Evolutionary conservation across 1,139 yeast species (phyloP).

Genomic region (Sugiyamaella xylanicola): DNA sequence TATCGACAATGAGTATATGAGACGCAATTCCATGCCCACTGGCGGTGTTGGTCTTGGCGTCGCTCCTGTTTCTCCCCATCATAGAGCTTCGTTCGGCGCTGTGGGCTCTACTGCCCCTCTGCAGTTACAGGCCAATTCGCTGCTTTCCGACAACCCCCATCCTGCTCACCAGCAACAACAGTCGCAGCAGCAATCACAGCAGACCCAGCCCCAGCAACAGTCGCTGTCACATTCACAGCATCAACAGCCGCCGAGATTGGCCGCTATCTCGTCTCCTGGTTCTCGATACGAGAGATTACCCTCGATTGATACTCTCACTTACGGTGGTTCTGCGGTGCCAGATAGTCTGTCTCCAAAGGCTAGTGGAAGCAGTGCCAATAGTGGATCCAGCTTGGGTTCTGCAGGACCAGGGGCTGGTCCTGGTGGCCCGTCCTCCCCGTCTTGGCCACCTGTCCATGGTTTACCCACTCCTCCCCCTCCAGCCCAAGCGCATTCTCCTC

Average conservation of each 20-base stretch:
- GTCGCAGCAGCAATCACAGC: conserved; percentile 2
- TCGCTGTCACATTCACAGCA: conserved; percentile 2
- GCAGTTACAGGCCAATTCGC: background rate
- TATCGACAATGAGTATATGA: conserved; percentile 6
- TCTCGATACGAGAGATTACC: conserved; percentile 34
- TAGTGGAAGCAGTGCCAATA: conserved; percentile 17
- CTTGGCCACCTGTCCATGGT: conserved; percentile 23
- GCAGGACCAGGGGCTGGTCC: background rate
- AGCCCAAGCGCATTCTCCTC: conserved; percentile 16
- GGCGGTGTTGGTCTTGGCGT: conserved; percentile 16
- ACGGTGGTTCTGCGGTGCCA: conserved; percentile 2
- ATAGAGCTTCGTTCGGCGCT: conserved; percentile 12
- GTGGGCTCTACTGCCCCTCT: conserved; percentile 1
- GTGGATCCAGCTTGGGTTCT: conserved; percentile 7
- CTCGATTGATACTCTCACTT: conserved; percentile 34
- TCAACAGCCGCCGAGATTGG: conserved; percentile 9
- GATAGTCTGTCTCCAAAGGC: conserved; percentile 14
- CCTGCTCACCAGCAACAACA: conserved; percentile 3
- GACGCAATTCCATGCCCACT: conserved; percentile 8
- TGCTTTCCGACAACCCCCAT: no score
- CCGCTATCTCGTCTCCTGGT: conserved; percentile 20
- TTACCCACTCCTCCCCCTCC: conserved; percentile 19
- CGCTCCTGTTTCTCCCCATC: conserved; percentile 25
- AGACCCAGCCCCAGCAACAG: background rate
- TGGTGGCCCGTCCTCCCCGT: conserved; percentile 21